These are phyloP conservation scores for Alloteropsis angusta DNA, from an alignment of 202 grass and related monocot genomes.

Conservation along the genomic window DNA sequence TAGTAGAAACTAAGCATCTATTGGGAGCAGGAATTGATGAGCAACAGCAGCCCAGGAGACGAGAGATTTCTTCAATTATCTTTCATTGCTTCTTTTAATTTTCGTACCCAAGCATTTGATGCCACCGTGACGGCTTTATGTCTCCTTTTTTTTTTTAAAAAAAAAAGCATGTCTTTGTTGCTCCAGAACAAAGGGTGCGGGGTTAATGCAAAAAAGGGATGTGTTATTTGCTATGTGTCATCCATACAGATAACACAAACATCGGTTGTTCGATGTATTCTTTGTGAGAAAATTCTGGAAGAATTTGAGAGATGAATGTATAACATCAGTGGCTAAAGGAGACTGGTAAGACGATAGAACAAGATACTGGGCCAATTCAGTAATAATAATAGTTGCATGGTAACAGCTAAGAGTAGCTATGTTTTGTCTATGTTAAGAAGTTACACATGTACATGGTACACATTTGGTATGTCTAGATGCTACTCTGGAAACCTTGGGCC, in stretches of 20 bases:
- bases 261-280: not conserved
- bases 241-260: not conserved
- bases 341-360: not conserved
- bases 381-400: not conserved
- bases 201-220: not conserved
- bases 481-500: not conserved
- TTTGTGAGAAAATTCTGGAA: not conserved
- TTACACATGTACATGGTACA: not conserved
- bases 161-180: too few species aligned
- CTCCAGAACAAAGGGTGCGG: too few species aligned
- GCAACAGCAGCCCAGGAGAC: not conserved
- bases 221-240: not conserved
- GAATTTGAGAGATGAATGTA: not conserved
- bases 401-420: not conserved
- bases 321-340: not conserved
- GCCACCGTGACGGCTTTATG: not conserved
- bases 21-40: not conserved
- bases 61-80: not conserved
- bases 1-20: not conserved
- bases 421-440: constrained; percentile 3
- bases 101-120: not conserved
- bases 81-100: not conserved
- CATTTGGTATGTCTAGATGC: not conserved
- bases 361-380: not conserved
- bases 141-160: too few species aligned